phyloP scores from a whole-genome alignment of 202 grass and related monocot genomes.

The Elaeis oleifera region DNA sequence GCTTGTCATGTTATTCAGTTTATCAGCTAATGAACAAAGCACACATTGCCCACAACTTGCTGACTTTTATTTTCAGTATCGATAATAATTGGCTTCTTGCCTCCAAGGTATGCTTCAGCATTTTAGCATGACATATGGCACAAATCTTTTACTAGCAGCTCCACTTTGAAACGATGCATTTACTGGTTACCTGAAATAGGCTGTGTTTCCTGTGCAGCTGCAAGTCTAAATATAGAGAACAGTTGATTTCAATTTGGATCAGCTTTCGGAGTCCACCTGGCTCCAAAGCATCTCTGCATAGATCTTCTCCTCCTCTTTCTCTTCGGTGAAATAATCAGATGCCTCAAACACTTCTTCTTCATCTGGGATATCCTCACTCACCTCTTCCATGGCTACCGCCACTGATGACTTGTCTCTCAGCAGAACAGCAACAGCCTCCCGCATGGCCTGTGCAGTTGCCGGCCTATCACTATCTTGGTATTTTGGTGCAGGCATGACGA shows the following conservation, averaged over 20 bases:
- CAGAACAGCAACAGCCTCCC: conserved; percentile 38
- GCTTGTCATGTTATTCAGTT: too few species aligned
- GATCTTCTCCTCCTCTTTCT: conserved; percentile 58
- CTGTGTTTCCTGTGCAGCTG: background rate
- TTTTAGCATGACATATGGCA: too few species aligned
- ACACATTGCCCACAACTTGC: too few species aligned
- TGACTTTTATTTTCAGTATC: too few species aligned
- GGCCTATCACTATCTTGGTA: conserved; percentile 57
- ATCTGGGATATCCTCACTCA: conserved; percentile 45
- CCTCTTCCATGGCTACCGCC: conserved; percentile 32
- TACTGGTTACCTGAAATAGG: too few species aligned
- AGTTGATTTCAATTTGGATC: background rate
- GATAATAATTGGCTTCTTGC: too few species aligned
- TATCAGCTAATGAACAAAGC: too few species aligned
- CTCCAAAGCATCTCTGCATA: conserved; percentile 69
- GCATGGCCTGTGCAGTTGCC: conserved; percentile 63
- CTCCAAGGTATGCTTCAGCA: too few species aligned
- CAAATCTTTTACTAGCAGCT: too few species aligned
- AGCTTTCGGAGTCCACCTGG: conserved; percentile 50
- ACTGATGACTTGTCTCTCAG: conserved; percentile 5
- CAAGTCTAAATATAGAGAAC: too few species aligned
- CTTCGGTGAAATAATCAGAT: conserved; percentile 36
- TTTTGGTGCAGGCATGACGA: conserved; percentile 55
- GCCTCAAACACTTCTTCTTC: conserved; percentile 45
- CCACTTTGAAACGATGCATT: too few species aligned